Percentiles rank a stretch among this genome's conserved stretches.
phyloP scores from a whole-genome alignment of 169 alveolate genomes.

The Cryptosporidium viatorum region DNA sequence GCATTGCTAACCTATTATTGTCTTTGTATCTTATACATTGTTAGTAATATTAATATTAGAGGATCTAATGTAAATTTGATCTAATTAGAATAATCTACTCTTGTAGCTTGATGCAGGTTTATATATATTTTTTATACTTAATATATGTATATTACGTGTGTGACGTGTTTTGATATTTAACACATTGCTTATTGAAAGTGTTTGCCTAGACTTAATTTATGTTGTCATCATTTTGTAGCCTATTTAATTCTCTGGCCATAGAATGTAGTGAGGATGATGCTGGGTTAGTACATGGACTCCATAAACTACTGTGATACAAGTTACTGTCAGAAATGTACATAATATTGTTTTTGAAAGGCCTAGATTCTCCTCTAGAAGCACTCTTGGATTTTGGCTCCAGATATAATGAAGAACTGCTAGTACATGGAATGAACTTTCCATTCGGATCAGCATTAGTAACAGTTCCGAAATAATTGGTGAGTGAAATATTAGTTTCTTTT shows the following conservation, averaged over 20 bases:
- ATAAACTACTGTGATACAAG: conserved; percentile 46
- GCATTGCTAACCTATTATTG: not conserved
- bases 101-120: too few species aligned
- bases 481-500: conserved; percentile 29
- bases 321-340: conserved; percentile 22
- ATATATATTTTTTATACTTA: too few species aligned
- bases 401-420: conserved; percentile 2
- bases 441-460: not conserved
- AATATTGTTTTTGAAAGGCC: conserved; percentile 13
- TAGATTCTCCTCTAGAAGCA: conserved; percentile 32
- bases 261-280: conserved; percentile 14
- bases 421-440: conserved; percentile 24
- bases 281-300: conserved; percentile 50
- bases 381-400: conserved; percentile 47
- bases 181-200: too few species aligned
- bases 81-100: too few species aligned
- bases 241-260: conserved; percentile 4
- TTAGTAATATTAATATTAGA: too few species aligned
- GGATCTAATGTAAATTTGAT: not conserved
- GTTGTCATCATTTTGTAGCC: not conserved
- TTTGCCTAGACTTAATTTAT: not conserved
- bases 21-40: not conserved
- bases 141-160: too few species aligned
- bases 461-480: conserved; percentile 67
- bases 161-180: too few species aligned